Evolutionary conservation across 192 early-diverging fungal species (phyloP).

Genomic region (Backusella westeae): DNA sequence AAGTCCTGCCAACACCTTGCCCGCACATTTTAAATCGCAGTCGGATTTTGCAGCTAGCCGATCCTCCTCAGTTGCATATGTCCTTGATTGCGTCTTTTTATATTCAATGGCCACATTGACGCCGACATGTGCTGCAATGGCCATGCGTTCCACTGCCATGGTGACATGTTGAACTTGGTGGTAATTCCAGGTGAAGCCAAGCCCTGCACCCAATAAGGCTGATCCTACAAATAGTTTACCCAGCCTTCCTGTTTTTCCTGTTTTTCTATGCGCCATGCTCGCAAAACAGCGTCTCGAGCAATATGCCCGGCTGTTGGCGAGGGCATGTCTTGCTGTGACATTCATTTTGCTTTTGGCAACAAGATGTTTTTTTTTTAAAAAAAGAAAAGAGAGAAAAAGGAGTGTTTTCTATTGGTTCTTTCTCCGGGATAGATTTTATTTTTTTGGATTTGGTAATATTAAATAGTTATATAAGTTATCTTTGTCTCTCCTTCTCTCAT

Average conservation of each 20-base stretch:
- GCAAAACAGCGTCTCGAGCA: not conserved
- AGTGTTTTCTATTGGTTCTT: not conserved
- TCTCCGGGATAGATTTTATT: too few species aligned
- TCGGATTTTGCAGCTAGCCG: conserved; percentile 40
- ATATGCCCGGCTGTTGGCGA: not conserved
- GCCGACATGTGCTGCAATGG: conserved; percentile 38
- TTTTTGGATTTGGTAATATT: too few species aligned
- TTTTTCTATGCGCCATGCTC: not conserved
- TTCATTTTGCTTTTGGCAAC: not conserved
- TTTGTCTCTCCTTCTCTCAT: too few species aligned
- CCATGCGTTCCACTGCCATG: conserved; percentile 34
- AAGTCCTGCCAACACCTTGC: conserved; percentile 58
- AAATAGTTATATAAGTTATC: not conserved
- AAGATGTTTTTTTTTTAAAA: too few species aligned
- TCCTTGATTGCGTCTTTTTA: conserved; percentile 41
- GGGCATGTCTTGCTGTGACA: not conserved
- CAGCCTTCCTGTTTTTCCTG: not conserved
- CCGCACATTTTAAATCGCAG: conserved; percentile 65
- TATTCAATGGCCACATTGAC: conserved; percentile 53
- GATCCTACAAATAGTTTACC: not conserved
- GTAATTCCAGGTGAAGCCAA: conserved; percentile 14
- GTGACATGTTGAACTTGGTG: conserved; percentile 25
- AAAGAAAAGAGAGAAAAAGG: too few species aligned
- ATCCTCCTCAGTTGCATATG: conserved; percentile 21
- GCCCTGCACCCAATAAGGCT: not conserved